Evolutionary conservation across 352 stramenopile genomes (phyloP).

Genomic region (Halophytophthora polymorphica): DNA sequence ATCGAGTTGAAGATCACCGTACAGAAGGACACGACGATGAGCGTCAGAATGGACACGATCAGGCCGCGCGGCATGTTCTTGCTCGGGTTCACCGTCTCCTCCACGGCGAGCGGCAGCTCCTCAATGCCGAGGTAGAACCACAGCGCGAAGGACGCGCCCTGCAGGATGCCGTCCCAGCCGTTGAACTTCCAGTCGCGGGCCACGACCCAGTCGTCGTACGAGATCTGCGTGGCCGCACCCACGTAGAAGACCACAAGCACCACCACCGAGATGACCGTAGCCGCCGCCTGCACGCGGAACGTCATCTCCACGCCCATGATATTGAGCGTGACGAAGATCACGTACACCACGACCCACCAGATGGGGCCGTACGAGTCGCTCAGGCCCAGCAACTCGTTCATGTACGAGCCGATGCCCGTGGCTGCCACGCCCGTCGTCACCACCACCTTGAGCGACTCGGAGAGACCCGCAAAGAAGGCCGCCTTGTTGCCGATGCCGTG

Average conservation of each 20-base stretch:
- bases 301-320: conserved; percentile 54
- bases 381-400: conserved; percentile 46
- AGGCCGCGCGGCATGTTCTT: conserved; percentile 62
- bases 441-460: conserved; percentile 57
- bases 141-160: conserved; percentile 55
- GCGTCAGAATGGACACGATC: conserved; percentile 44
- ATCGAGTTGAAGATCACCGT: conserved; percentile 63
- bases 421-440: conserved; percentile 48
- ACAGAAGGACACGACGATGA: conserved; percentile 51
- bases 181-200: conserved; percentile 60
- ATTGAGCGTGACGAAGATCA: conserved; percentile 57
- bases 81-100: conserved; percentile 56
- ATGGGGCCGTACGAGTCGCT: conserved; percentile 31
- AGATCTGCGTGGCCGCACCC: conserved; percentile 41
- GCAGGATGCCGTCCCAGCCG: conserved; percentile 40
- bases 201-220: conserved; percentile 50
- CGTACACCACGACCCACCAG: conserved; percentile 56
- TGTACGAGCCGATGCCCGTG: conserved; percentile 57
- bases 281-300: conserved; percentile 55
- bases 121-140: conserved; percentile 73
- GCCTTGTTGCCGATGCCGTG: conserved; percentile 46
- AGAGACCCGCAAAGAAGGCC: conserved; percentile 56
- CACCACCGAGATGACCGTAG: conserved; percentile 49
- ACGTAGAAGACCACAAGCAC: conserved; percentile 58
- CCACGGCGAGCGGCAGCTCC: conserved; percentile 55